Evolutionary conservation across 441 rosid genomes (phyloP), one percentile per base, ranked within the genome.

Genomic region (Cnidoscolus chayamansa): DNA sequence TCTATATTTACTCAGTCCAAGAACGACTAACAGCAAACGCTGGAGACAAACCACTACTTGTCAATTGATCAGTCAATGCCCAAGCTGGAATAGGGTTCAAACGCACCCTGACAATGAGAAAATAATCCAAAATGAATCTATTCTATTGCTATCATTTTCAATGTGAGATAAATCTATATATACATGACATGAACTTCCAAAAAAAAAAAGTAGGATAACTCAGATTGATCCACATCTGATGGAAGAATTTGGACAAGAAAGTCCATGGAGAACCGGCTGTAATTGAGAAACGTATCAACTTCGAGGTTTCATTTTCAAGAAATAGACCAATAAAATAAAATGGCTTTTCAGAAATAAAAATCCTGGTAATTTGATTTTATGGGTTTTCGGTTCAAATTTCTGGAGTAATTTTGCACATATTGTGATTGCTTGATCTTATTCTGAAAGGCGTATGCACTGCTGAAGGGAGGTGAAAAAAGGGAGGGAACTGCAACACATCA

Each of bases 41-140:
- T 58, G 63, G 57, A 62, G 49, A 72, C 37, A 72, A 53, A 65
- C 68, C 12, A 56, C 76, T 71, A 67, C 62, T 60, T 20, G 75
- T 58, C 53, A 65, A 71, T 11, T 67, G 74, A 80, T 87, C 87
- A 92, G 74, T 93, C 98, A 76, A 93, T 93, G 83, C 94, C 95
- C 91, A 89, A 83, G 67, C 92, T 88, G 66, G 90, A 88, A 77
- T 80, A 89, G 67, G 97, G 90, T 81, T 91, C 97, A 76, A 81
- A 82, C 67, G 85, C 89, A 83, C 95, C 97, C 97, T 93, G 90
- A 65, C 81, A 82, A 77, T 68, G 68, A 79, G 48, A 62, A 68
- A 70, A 68, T 10, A 58, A 76, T 30, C 20, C 70, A 63, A 57
- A 56, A 80, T 73, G 47, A 86, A 78, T 80, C 69, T 70, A 57